These are phyloP conservation scores for sorghum (Sorghum bicolor) DNA, from an alignment of 176 grass and related monocot species.

Conservation along the genomic window Sorghum_bicolor_NCBIv3 NC_012877.2:6791501-6792000, in stretches of 20 bases:
- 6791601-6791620: background rate
- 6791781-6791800: slow-evolving; percentile 98
- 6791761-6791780: slow-evolving; percentile 96
- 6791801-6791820: slow-evolving; percentile 90
- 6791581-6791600: background rate
- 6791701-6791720: slow-evolving; percentile 91
- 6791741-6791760: slow-evolving; percentile 81
- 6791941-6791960: background rate
- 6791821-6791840: slow-evolving; percentile 92
- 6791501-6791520: slow-evolving; percentile 99
- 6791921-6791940: background rate
- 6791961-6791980: background rate
- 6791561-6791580: background rate
- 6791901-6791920: background rate
- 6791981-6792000: background rate
- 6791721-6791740: slow-evolving; percentile 97
- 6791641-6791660: slow-evolving; percentile 90
- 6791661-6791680: slow-evolving; percentile 93
- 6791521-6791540: slow-evolving; percentile 86
- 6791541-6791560: slow-evolving; percentile 63
- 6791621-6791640: background rate
- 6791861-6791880: slow-evolving; percentile 41
- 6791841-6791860: slow-evolving; percentile 99
- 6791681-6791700: slow-evolving; percentile 98
- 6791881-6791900: slow-evolving; percentile 1